Evolutionary conservation across 1,284 basidiomycete genomes (phyloP).

Genomic region (Irpex sp.): DNA sequence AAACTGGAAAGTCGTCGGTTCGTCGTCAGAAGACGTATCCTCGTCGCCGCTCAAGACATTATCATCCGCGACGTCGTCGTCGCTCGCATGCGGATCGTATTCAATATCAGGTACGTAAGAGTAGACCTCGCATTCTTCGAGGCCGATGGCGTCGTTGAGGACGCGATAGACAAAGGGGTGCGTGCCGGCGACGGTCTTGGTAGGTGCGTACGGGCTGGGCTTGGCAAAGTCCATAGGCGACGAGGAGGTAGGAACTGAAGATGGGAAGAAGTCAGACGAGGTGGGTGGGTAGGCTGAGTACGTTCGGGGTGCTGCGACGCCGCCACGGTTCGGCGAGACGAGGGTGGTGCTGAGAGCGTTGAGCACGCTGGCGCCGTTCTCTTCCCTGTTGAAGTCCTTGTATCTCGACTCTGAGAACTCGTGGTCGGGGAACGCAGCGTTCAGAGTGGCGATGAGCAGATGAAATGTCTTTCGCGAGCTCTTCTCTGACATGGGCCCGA

Average conservation of each 20-base stretch:
- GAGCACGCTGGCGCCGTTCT: constrained; percentile 72
- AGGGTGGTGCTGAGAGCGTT: constrained; percentile 79
- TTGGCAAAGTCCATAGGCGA: constrained; percentile 55
- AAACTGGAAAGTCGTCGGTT: constrained; percentile 66
- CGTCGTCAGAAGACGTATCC: constrained; percentile 50
- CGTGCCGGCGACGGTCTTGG: constrained; percentile 36
- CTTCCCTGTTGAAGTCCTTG: constrained; percentile 84
- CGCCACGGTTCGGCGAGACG: constrained; percentile 57
- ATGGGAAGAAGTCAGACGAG: constrained; percentile 68
- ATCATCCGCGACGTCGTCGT: constrained; percentile 74
- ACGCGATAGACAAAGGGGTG: constrained; percentile 85
- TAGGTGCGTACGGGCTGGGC: constrained; percentile 59
- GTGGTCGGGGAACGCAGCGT: constrained; percentile 96
- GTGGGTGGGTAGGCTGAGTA: constrained; percentile 78
- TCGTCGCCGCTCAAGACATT: constrained; percentile 52
- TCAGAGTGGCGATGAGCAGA: constrained; percentile 93
- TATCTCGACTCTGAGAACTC: constrained; percentile 94
- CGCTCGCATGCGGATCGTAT: constrained; percentile 89
- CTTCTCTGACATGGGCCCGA: constrained; percentile 72
- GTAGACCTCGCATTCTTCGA: constrained; percentile 93
- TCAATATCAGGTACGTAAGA: constrained; percentile 93
- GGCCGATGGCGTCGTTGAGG: constrained; percentile 86
- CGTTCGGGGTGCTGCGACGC: constrained; percentile 62
- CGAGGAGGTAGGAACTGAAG: constrained; percentile 61
- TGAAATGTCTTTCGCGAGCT: constrained; percentile 84